phyloP scores from a whole-genome alignment of 1,284 basidiomycete genomes.

The Cryptococcus sp. region DNA sequence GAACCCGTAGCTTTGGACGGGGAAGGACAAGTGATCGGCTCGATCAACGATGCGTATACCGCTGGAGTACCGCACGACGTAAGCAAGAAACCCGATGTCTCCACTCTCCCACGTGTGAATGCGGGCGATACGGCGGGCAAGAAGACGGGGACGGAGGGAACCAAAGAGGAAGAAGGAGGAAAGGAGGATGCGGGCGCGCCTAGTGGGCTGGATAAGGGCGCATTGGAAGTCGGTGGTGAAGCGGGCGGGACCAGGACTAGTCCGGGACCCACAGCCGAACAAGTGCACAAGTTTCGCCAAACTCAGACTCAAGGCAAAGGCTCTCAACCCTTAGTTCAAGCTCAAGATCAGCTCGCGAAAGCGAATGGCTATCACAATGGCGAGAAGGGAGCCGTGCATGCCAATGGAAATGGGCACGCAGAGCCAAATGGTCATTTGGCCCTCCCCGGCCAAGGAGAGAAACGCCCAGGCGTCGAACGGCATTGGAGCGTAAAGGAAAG shows the following conservation, averaged over 20 bases:
- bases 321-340: neutral
- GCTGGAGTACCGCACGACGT: neutral
- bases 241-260: conserved; percentile 38
- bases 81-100: conserved; percentile 1
- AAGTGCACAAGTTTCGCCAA: conserved; percentile 18
- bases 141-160: conserved; percentile 25
- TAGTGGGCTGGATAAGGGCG: conserved; percentile 37
- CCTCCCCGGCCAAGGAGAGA: conserved; percentile 13
- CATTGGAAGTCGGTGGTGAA: conserved; percentile 36
- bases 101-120: conserved; percentile 16
- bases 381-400: neutral
- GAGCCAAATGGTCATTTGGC: neutral
- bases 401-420: neutral
- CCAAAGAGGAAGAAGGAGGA: conserved; percentile 37
- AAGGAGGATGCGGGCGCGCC: conserved; percentile 38
- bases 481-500: conserved; percentile 36
- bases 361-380: no score
- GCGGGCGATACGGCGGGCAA: conserved; percentile 16
- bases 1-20: conserved; percentile 12
- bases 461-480: conserved; percentile 20
- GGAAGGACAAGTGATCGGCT: conserved; percentile 24
- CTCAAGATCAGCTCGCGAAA: no score
- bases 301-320: neutral
- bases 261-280: conserved; percentile 35
- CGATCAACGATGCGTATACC: conserved; percentile 32